A percentile compares a stretch with the other conserved stretches of the same genome.
Evolutionary conservation across 179 eudicot genomes (phyloP).

Genomic region (Silene vulgaris): DNA sequence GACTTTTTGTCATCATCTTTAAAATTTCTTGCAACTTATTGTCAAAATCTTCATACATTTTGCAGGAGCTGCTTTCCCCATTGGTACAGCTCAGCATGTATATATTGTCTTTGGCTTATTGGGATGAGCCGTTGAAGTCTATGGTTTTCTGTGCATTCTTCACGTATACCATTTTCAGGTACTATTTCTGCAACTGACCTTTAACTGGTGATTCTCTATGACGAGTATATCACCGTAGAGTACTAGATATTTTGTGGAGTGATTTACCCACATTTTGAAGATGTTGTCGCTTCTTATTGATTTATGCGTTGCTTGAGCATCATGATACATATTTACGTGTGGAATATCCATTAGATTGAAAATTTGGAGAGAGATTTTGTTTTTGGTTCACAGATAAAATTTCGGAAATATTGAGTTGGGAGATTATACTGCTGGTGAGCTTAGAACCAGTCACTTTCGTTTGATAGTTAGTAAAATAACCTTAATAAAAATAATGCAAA

Average conservation of each 20-base stretch:
- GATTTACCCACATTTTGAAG: neutral
- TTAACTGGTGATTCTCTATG: neutral
- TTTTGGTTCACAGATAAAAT: neutral
- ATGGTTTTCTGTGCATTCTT: constrained; percentile 47
- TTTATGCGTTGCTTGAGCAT: neutral
- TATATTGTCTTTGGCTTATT: constrained; percentile 49
- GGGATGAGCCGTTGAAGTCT: constrained; percentile 83
- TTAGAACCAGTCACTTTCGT: too few species aligned
- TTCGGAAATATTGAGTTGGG: neutral
- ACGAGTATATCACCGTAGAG: neutral
- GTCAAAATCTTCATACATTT: neutral
- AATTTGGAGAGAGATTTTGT: neutral
- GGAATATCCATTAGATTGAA: neutral
- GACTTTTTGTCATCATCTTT: neutral
- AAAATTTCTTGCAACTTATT: neutral
- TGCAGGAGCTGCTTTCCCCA: constrained; percentile 85
- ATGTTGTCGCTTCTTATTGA: neutral
- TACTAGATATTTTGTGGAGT: neutral
- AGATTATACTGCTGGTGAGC: neutral
- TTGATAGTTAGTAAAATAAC: too few species aligned
- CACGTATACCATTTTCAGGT: constrained; percentile 61
- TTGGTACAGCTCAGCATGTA: constrained; percentile 39
- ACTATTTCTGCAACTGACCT: constrained; percentile 17
- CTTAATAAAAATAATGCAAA: too few species aligned
- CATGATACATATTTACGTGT: neutral